Evolutionary conservation across 2,329 filamentous ascomycete species (phyloP), one percentile per base, ranked within the genome.

Genomic region (Endothia cerciana): DNA sequence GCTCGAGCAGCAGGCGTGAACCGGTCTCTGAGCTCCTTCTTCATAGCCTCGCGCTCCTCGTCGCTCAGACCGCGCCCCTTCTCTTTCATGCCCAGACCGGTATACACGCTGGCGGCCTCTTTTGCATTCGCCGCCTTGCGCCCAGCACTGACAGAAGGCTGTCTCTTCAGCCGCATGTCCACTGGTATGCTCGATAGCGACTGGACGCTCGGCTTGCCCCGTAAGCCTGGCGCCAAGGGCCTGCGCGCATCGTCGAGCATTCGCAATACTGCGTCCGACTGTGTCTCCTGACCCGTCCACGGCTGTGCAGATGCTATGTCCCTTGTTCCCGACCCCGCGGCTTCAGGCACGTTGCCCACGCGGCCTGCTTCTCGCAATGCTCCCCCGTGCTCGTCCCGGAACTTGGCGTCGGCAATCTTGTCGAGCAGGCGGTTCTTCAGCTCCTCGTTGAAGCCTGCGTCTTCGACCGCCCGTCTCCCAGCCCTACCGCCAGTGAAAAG

Each of bases 231-330:
- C 17, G 75, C 78, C 59, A 96, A 79, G 0, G 90, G 91, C 73
- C 93, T 93, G 67, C 87, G 87, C 33, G 92, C 86, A 74, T 97
- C 93, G 65, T 92, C 86, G 13, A 95, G 78, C 91, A 98, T 98
- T 40, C 95, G 88, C 59, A 97, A 79, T 28, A 93, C 89, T 0
- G 90, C 85, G 75, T 97, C 93, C 71, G 89, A 86, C 1, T 90
- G 79, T 5, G 81, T 82, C 77, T 98, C 95, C 15, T 85, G 82
- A 2, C 94, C 95, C 0, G 85, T 88, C 95, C 95, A 99, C 1
- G 90, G 84, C 65, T 84, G 79, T 7, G 89, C 87, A 0, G 84
- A 82, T 1, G 92, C 92, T 43, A 89, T 85, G 60, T 90, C 86
- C 67, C 87, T 84, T 1, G 90, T 91, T 15, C 89, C 90, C 70